Conservation (phyloP, 78 protist genomes). For the Acrasis kona region DNA sequence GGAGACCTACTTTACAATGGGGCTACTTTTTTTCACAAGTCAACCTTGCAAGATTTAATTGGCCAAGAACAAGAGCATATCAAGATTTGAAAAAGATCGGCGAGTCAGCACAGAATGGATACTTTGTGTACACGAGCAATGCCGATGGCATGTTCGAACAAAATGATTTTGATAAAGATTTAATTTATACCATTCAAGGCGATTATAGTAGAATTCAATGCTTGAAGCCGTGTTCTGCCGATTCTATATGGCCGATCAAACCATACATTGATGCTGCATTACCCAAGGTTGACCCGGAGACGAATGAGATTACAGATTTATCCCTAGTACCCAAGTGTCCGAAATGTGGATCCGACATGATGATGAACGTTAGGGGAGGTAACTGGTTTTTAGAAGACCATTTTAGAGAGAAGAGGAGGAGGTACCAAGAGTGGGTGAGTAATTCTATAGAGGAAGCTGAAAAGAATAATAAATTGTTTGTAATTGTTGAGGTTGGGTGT, state of each 20-base stretch:
- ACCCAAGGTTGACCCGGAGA: background rate
- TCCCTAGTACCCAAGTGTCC: constrained; percentile 7
- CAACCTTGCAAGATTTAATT: constrained; percentile 3
- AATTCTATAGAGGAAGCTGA: background rate
- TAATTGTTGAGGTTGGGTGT: constrained; percentile 18
- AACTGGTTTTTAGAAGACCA: constrained; percentile 21
- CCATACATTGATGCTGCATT: background rate
- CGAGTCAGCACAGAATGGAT: background rate
- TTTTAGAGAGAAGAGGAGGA: background rate
- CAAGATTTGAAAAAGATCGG: background rate
- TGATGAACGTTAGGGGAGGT: constrained; percentile 26
- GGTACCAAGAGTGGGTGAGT: background rate
- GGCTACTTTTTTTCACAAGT: constrained; percentile 19
- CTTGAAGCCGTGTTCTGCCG: constrained; percentile 4
- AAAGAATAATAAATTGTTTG: background rate
- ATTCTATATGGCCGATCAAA: background rate
- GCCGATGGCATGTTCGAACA: constrained; percentile 37
- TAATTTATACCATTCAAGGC: constrained; percentile 20
- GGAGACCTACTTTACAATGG: constrained; percentile 12
- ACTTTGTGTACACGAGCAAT: constrained; percentile 20
- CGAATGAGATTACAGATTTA: constrained; percentile 1
- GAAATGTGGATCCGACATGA: constrained; percentile 12
- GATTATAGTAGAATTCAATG: constrained; percentile 16
- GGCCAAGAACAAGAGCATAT: constrained; percentile 10
- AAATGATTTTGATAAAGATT: constrained; percentile 7